These are phyloP conservation scores for Colletotrichum spaethianum DNA, from an alignment of 2,329 filamentous ascomycete species.

Conservation along the genomic window DNA sequence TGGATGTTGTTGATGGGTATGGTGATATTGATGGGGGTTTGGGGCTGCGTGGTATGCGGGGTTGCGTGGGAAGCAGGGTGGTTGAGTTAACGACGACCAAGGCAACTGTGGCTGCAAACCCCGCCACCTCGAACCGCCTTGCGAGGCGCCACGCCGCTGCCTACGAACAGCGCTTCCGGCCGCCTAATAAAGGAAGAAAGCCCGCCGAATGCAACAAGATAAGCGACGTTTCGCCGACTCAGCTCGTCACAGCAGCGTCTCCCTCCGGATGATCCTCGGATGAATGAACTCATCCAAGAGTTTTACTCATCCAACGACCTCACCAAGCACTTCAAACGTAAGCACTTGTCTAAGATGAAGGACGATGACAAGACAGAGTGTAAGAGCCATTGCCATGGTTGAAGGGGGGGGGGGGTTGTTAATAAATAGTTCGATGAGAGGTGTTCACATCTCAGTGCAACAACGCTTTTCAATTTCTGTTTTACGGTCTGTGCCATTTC, in stretches of 20 bases:
- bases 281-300: slow-evolving; percentile 25
- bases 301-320: slow-evolving; percentile 38
- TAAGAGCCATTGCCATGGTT: background rate
- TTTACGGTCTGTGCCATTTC: background rate
- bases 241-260: background rate
- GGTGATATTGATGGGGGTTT: too few relatives aligned
- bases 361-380: slow-evolving; percentile 17
- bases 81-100: background rate
- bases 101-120: background rate
- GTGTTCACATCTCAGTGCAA: background rate
- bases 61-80: too few relatives aligned
- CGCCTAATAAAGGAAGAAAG: background rate
- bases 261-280: slow-evolving; percentile 3
- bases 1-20: too few relatives aligned
- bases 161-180: background rate
- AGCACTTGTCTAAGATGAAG: slow-evolving; percentile 32
- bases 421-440: background rate
- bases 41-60: too few relatives aligned
- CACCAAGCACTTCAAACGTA: slow-evolving; percentile 39
- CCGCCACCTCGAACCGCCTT: background rate
- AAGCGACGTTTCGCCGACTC: background rate
- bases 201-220: background rate
- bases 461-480: slow-evolving; percentile 1
- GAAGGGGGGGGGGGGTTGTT: background rate
- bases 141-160: background rate